A percentile compares a stretch with the other conserved stretches of the same genome.
Conservation (phyloP, 306 rosid genomes). For the Prunus mira region DNA sequence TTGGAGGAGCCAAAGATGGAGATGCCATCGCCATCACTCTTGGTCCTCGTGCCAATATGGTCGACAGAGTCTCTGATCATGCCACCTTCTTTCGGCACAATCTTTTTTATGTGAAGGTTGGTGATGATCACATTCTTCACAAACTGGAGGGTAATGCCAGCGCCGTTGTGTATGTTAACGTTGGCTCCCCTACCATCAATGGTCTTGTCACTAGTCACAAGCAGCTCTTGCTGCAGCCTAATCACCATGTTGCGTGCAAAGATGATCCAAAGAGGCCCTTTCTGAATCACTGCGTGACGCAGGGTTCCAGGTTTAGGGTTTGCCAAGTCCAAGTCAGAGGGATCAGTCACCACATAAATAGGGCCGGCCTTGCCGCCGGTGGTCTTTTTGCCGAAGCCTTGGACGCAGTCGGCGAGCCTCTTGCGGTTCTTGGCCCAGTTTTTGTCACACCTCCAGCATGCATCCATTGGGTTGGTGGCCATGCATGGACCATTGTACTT, state of each 20-base stretch:
- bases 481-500: conserved; percentile 18
- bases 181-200: conserved; percentile 70
- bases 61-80: conserved; percentile 38
- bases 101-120: conserved; percentile 48
- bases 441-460: conserved; percentile 81
- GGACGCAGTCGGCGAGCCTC: conserved; percentile 48
- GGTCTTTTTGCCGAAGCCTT: conserved; percentile 62
- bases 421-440: conserved; percentile 62
- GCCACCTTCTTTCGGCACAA: conserved; percentile 42
- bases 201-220: conserved; percentile 57
- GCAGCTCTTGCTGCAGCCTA: conserved; percentile 51
- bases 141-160: conserved; percentile 65
- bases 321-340: conserved; percentile 51
- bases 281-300: conserved; percentile 59
- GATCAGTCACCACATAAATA: conserved; percentile 48
- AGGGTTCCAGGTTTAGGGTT: conserved; percentile 62
- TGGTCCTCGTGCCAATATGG: conserved; percentile 54
- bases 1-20: conserved; percentile 69
- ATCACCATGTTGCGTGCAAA: conserved; percentile 56
- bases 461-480: conserved; percentile 75
- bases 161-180: conserved; percentile 51
- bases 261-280: conserved; percentile 66
- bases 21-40: conserved; percentile 80
- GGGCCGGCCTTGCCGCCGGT: conserved; percentile 59
- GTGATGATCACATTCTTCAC: conserved; percentile 61